Conservation (phyloP, 2,329 filamentous ascomycete species). For the Epichloe glyceriae region DNA sequence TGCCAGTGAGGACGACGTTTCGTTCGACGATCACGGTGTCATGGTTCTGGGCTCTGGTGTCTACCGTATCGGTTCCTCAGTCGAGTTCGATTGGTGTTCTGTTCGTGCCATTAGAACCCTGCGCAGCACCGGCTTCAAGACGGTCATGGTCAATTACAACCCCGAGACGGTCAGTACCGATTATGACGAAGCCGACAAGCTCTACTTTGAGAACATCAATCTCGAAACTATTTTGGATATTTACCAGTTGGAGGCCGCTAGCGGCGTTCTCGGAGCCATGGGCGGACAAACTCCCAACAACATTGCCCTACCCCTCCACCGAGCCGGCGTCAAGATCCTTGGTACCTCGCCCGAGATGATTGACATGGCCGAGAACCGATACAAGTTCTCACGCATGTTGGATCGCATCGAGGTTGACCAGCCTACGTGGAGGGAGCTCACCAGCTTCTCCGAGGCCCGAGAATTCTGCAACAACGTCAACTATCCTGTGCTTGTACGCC, state of each 20-base stretch:
- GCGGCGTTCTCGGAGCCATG: conserved; percentile 86
- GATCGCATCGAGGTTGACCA: conserved; percentile 92
- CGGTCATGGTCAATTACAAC: conserved; percentile 92
- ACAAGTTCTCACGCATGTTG: conserved; percentile 97
- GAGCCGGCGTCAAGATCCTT: conserved; percentile 80
- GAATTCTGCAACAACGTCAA: conserved; percentile 77
- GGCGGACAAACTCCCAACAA: conserved; percentile 97
- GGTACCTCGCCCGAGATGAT: conserved; percentile 99
- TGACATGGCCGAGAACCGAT: conserved; percentile 90
- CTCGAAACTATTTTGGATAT: conserved; percentile 86
- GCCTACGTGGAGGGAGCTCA: conserved; percentile 95
- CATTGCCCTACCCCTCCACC: conserved; percentile 80
- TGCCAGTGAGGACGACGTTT: conserved; percentile 69
- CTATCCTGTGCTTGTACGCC: conserved; percentile 89
- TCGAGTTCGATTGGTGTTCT: conserved; percentile 99
- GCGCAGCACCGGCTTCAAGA: conserved; percentile 74
- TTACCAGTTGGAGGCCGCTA: conserved; percentile 73
- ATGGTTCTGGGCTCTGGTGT: conserved; percentile 96
- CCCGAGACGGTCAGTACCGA: conserved; percentile 84
- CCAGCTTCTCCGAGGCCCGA: conserved; percentile 81
- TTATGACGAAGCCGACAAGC: conserved; percentile 83
- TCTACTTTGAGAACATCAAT: conserved; percentile 95
- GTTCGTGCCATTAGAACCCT: conserved; percentile 88
- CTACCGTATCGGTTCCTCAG: conserved; percentile 92
- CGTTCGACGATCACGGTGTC: conserved; percentile 78